Conservation (phyloP, 257 asterid genomes). For the Ajuga chamaepitys region DNA sequence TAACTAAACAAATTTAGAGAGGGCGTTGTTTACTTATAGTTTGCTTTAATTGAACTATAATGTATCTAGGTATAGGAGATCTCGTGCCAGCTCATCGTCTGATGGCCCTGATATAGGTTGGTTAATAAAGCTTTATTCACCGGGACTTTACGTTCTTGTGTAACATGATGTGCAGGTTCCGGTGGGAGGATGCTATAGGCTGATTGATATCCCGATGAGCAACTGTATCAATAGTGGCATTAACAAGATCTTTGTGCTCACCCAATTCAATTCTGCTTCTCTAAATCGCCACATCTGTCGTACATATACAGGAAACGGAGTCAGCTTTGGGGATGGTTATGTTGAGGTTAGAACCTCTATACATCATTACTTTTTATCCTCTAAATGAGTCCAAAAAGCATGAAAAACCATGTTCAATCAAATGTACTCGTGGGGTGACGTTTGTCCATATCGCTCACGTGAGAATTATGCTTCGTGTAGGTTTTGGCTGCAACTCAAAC, state of each 20-base stretch:
- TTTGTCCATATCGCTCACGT: background rate
- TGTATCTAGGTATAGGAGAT: background rate
- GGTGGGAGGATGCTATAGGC: constrained; percentile 89
- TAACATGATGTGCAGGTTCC: constrained; percentile 55
- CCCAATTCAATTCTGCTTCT: constrained; percentile 93
- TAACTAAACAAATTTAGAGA: background rate
- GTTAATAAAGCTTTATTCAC: no score
- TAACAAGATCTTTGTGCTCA: constrained; percentile 86
- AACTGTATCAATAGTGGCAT: constrained; percentile 94
- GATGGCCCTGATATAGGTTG: background rate
- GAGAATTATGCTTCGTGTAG: constrained; percentile 23
- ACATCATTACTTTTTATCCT: background rate
- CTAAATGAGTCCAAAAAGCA: background rate
- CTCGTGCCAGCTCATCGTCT: background rate
- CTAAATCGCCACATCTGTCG: constrained; percentile 89
- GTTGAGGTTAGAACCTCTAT: constrained; percentile 58
- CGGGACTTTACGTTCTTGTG: no score
- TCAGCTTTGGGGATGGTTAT: constrained; percentile 84
- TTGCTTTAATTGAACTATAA: background rate
- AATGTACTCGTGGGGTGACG: no score
- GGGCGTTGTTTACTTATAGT: background rate
- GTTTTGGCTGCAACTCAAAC: constrained; percentile 97
- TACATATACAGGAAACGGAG: constrained; percentile 84
- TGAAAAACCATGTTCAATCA: no score
- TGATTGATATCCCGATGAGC: constrained; percentile 95